Base-by-base conservation (phyloP, 306 rosid species). In the Dalbergia oliveri region DNA sequence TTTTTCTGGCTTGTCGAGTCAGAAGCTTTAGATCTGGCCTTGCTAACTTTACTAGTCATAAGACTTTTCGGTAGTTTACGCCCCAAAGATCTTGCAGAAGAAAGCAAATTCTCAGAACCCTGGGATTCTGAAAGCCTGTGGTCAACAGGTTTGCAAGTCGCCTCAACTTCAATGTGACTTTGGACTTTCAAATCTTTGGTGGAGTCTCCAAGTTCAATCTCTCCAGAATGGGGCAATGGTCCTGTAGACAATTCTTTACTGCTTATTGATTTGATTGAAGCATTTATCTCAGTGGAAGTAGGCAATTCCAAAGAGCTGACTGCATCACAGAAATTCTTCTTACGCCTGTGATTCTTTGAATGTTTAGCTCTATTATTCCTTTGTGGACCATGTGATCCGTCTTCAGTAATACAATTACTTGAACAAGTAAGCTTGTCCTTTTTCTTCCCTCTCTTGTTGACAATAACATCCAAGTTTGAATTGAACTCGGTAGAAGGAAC, bases 391-490 rank as follows among this genome's bases (percentile, higher is more conserved):
- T 74, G 79, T 37, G 83, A 81, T 84, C 80, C 88, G 60, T 84
- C 86, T 85, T 79, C 87, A 43, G 53, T 21, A 60, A 83, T 57
- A 82, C 66, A 78, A 76, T 75, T 79, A 79, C 61, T 71, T 14
- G 73, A 83, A 67, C 73, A 45, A 53, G 78, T 78, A 77, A 64
- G 35, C 72, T 88, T 87, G 79, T 79, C 88, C 65, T 88, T 90
- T 87, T 87, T 91, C 86, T 82, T 88, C 79, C 84, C 91, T 80
- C 77, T 88, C 84, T 84, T 83, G 77, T 69, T 69, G 66, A 85
- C 9, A 35, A 69, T 71, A 65, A 59, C 82, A 66, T 84, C 83
- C 79, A 77, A 82, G 82, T 68, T 73, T 79, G 92, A 88, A 72
- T 82, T 77, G 58, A 81, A 78, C 78, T 84, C 94, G 12, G 86